These are phyloP conservation scores for Hexamita inflata DNA, from an alignment of 208 protist genomes.

Conservation along the genomic window DNA sequence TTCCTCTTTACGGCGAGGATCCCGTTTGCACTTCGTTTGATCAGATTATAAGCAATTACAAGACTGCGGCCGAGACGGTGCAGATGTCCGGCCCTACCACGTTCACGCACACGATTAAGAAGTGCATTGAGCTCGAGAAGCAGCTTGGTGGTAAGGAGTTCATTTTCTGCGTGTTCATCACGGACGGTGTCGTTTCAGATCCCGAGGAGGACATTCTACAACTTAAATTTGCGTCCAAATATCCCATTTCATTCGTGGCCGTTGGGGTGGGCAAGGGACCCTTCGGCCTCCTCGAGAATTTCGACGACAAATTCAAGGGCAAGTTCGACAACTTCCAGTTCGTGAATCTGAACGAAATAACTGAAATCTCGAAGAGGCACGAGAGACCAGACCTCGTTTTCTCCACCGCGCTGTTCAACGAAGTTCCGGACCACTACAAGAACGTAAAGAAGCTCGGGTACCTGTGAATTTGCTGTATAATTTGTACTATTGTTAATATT, in stretches of 20 bases:
- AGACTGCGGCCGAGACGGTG: too few relatives aligned
- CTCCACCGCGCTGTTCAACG: not conserved
- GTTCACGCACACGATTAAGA: not conserved
- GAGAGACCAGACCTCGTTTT: not conserved
- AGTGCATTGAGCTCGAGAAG: not conserved
- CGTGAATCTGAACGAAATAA: not conserved
- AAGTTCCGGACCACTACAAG: not conserved
- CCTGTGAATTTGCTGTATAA: too few relatives aligned
- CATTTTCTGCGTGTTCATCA: not conserved
- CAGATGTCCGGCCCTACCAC: not conserved
- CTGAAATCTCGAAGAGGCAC: too few relatives aligned
- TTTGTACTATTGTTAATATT: too few relatives aligned
- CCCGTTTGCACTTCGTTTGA: too few relatives aligned
- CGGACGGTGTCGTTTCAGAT: not conserved
- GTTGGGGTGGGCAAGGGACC: not conserved
- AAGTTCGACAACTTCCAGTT: not conserved
- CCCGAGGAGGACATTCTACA: not conserved
- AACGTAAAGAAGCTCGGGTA: not conserved
- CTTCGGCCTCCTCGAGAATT: not conserved
- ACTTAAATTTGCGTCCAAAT: not conserved
- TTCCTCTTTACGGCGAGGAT: too few relatives aligned
- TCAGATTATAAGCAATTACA: too few relatives aligned
- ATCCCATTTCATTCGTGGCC: not conserved
- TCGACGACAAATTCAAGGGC: not conserved
- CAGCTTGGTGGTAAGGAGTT: not conserved